A percentile compares a stretch with the other conserved stretches of the same genome.
Conservation (phyloP, 345 rosid species). For the Moricandia arvensis region DNA sequence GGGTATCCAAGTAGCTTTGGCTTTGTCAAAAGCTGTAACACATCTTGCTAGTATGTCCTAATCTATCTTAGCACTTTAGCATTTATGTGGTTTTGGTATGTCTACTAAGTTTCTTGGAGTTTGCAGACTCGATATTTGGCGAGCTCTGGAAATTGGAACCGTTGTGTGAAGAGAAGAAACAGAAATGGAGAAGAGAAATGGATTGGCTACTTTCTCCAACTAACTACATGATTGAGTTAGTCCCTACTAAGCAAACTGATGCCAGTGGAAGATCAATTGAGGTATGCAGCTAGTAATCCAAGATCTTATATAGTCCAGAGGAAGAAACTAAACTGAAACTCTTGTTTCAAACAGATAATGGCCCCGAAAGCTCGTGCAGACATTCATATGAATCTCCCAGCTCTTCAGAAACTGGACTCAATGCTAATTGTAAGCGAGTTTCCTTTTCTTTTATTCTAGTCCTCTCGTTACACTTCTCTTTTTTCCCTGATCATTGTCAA, state of each 20-base stretch:
- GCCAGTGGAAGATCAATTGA: constrained; percentile 75
- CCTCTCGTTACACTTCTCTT: neutral
- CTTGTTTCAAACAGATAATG: constrained; percentile 70
- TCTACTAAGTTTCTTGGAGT: constrained; percentile 13
- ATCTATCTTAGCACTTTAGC: neutral
- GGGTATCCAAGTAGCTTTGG: constrained; percentile 70
- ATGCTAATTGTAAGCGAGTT: constrained; percentile 71
- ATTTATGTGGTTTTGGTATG: constrained; percentile 5
- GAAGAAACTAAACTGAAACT: constrained; percentile 26
- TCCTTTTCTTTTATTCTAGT: neutral
- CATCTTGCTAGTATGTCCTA: constrained; percentile 74
- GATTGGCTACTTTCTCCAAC: constrained; percentile 96
- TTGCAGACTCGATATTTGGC: constrained; percentile 82
- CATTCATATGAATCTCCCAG: constrained; percentile 92
- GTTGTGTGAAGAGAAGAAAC: constrained; percentile 66
- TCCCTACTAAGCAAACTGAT: constrained; percentile 90
- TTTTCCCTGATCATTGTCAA: neutral
- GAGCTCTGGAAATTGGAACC: constrained; percentile 98
- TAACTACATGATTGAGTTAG: constrained; percentile 91
- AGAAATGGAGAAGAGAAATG: constrained; percentile 85
- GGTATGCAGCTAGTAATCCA: constrained; percentile 39
- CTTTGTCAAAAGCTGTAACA: constrained; percentile 82
- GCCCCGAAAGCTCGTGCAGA: constrained; percentile 90
- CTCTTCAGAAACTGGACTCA: constrained; percentile 86
- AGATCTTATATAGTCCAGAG: neutral